These are phyloP conservation scores for Pseudogymnoascus sp. DNA, from an alignment of 2,329 filamentous ascomycete species.

Conservation along the genomic window DNA sequence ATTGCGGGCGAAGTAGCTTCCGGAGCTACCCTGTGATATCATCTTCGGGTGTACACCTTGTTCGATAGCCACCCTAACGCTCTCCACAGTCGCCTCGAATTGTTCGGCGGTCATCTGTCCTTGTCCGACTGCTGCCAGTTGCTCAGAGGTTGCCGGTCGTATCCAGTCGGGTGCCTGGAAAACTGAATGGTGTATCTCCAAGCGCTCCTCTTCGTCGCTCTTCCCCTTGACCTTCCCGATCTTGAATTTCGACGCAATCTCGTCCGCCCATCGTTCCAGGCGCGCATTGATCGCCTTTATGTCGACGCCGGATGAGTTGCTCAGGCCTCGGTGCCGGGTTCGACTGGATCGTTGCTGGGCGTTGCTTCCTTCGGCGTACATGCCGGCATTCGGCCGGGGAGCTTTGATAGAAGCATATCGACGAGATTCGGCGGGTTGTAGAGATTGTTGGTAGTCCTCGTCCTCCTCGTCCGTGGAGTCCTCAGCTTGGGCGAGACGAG, in stretches of 20 bases:
- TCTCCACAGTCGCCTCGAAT: constrained; percentile 83
- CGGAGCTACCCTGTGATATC: constrained; percentile 94
- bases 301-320: constrained; percentile 80
- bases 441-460: constrained; percentile 47
- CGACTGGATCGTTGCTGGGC: constrained; percentile 33
- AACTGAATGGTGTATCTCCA: constrained; percentile 96
- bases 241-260: constrained; percentile 96
- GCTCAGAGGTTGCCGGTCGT: constrained; percentile 67
- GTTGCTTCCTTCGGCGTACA: constrained; percentile 38
- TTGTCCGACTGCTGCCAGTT: constrained; percentile 48
- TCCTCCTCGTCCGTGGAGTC: constrained; percentile 65
- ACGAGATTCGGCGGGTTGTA: constrained; percentile 47
- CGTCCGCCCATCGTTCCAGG: constrained; percentile 92
- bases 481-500: constrained; percentile 75
- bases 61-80: constrained; percentile 81
- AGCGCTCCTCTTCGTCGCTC: constrained; percentile 67
- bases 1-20: constrained; percentile 94
- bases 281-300: constrained; percentile 97
- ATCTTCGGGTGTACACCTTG: constrained; percentile 87
- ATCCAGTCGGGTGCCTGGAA: constrained; percentile 90
- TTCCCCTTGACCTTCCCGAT: constrained; percentile 67
- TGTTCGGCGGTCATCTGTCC: constrained; percentile 66
- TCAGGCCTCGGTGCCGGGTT: constrained; percentile 45
- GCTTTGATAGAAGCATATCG: constrained; percentile 57
- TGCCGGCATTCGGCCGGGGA: constrained; percentile 50